Base-by-base conservation (phyloP, 179 eudicot genomes). In the Patellifolia procumbens region DNA sequence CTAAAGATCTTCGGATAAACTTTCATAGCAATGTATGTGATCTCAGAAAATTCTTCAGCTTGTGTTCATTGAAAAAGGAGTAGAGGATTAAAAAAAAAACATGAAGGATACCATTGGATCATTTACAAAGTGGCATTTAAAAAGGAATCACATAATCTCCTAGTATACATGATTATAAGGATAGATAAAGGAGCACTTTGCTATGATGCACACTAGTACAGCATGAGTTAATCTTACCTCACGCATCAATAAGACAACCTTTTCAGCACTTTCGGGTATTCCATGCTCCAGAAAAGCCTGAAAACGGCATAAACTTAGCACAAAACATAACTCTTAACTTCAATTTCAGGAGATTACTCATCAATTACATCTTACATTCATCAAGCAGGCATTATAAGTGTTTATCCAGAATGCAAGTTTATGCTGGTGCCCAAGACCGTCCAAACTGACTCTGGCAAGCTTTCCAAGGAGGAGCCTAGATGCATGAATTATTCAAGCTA, bases 391-490 rank as follows among this genome's bases (percentile, higher is more conserved):
- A 80, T 92, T 92, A 76, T 94, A 92, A 17, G 85, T 88, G 78
- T 94, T 94, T 49, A 94, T 89, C 98, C 98, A 94, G 81, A 94
- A 94, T 7, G 97, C 97, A 67, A 94, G 97, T 88, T 89, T 94
- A 76, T 94, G 91, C 73, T 91, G 96, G 82, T 92, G 97, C 35
- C 85, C 84, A 46, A 94, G 91, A 60, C 94, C 91, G 68, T 89
- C 89, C 84, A 92, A 78, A 74, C 70, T 81, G 64, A 89, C 86
- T 22, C 88, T 83, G 26, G 88, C 84, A 55, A 94, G 93, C 83
- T 88, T 92, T 72, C 89, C 85, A 10, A 92, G 83, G 29, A 92
- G 86, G 51, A 88, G 86, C 86, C 96, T 91, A 79, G 26, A 68
- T 19, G 32, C 20, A 70, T 20, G 26, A n/a, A 49, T 28, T 13